These are phyloP conservation scores for Phanerochaete carnosa DNA, from an alignment of 768 basidiomycete genomes.

Conservation along the genomic window DNA sequence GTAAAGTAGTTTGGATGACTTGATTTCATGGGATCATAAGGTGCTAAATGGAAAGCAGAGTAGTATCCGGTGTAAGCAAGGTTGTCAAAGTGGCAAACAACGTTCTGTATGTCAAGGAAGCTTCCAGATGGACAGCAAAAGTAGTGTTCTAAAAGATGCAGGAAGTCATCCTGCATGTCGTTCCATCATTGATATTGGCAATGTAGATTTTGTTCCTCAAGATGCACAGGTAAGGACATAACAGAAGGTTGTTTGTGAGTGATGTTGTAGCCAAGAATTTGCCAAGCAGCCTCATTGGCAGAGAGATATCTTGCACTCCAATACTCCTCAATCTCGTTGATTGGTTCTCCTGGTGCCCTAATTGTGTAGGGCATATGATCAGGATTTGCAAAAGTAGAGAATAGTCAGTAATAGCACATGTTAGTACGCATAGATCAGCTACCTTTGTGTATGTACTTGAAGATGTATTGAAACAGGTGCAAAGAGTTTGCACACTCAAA, in stretches of 20 bases:
- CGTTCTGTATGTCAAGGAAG: background rate
- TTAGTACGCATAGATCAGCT: too few relatives aligned
- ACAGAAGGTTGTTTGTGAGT: conserved; percentile 32
- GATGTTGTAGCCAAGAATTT: conserved; percentile 34
- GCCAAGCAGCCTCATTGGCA: conserved; percentile 33
- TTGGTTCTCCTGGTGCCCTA: background rate
- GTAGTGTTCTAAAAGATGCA: conserved; percentile 20
- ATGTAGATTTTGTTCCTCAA: conserved; percentile 10
- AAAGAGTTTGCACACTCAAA: conserved; percentile 29
- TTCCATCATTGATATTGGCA: conserved; percentile 22
- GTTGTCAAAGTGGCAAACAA: conserved; percentile 2
- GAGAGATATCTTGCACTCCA: conserved; percentile 26
- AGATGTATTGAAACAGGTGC: conserved; percentile 36
- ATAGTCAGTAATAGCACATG: background rate
- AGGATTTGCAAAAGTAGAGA: conserved; percentile 19
- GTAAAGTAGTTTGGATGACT: conserved; percentile 4
- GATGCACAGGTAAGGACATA: conserved; percentile 32
- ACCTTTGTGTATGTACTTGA: conserved; percentile 40
- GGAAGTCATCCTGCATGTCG: background rate
- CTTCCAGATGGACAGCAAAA: conserved; percentile 15
- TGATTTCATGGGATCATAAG: background rate
- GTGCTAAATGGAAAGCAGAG: conserved; percentile 13
- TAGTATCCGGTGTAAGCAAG: conserved; percentile 20
- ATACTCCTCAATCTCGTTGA: conserved; percentile 35
- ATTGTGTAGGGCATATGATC: conserved; percentile 1